A percentile compares a stretch with the other conserved stretches of the same genome.
Evolutionary conservation across 1,284 basidiomycete species (phyloP).

Genomic region (Mycena citricolor): DNA sequence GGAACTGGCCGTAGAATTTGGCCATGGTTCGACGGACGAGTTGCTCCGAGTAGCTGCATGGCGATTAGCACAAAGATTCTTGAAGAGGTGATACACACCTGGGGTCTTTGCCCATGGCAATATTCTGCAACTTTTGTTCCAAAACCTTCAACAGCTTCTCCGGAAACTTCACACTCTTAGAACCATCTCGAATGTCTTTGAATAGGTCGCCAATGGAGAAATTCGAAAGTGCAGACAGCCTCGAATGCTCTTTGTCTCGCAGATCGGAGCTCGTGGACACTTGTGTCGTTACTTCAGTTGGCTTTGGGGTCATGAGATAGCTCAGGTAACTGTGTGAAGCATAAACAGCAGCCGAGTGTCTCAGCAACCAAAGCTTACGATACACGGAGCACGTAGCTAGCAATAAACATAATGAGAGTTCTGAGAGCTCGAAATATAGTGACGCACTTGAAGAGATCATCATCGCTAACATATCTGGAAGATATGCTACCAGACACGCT

Average conservation of each 20-base stretch:
- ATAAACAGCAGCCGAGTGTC: slow-evolving; percentile 19
- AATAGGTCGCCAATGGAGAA: slow-evolving; percentile 85
- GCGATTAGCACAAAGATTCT: slow-evolving; percentile 1
- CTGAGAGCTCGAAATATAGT: slow-evolving; percentile 11
- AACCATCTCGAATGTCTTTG: slow-evolving; percentile 70
- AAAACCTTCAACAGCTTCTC: slow-evolving; percentile 89
- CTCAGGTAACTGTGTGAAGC: slow-evolving; percentile 53
- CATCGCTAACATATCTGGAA: slow-evolving; percentile 76
- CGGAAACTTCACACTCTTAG: slow-evolving; percentile 86
- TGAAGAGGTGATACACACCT: slow-evolving; percentile 54
- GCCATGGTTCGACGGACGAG: slow-evolving; percentile 86
- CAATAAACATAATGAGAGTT: slow-evolving; percentile 11
- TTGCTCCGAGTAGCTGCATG: slow-evolving; percentile 78
- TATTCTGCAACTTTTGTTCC: slow-evolving; percentile 83
- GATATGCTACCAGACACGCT: slow-evolving; percentile 65
- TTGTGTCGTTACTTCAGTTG: slow-evolving; percentile 36
- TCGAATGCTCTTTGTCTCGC: slow-evolving; percentile 61
- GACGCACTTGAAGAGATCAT: slow-evolving; percentile 78
- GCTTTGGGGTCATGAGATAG: slow-evolving; percentile 68
- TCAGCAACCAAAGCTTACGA: slow-evolving; percentile 51
- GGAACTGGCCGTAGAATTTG: slow-evolving; percentile 87
- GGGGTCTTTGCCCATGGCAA: slow-evolving; percentile 88
- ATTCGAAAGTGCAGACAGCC: slow-evolving; percentile 71
- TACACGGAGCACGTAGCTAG: slow-evolving; percentile 76
- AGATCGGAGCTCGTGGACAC: slow-evolving; percentile 30